Evolutionary conservation across 2,329 filamentous ascomycete genomes (phyloP).

Genomic region (Lachnellula cervina): DNA sequence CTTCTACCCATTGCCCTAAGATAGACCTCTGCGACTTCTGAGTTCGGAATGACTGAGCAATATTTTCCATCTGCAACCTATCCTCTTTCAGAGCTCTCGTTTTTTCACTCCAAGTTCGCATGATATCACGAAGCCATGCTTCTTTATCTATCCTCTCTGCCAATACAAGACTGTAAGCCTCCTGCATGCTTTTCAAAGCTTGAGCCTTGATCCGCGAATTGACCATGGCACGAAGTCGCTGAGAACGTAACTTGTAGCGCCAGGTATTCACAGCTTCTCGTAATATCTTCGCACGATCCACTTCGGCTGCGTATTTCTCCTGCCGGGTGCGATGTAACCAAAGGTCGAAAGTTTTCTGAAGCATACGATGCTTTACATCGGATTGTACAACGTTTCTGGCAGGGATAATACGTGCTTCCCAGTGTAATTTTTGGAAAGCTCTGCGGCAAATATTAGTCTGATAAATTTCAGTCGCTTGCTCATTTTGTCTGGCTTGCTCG

Average conservation of each 20-base stretch:
- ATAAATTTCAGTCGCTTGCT: conserved; percentile 14
- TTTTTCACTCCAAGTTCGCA: conserved; percentile 37
- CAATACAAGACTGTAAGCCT: conserved; percentile 40
- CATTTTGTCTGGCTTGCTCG: conserved; percentile 7
- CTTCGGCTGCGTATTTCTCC: conserved; percentile 42
- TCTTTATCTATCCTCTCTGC: conserved; percentile 34
- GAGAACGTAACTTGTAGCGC: conserved; percentile 56
- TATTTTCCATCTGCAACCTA: conserved; percentile 21
- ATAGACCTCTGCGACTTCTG: conserved; percentile 21
- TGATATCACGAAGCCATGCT: conserved; percentile 34
- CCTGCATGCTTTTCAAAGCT: conserved; percentile 56
- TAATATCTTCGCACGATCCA: conserved; percentile 48
- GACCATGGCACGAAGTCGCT: conserved; percentile 45
- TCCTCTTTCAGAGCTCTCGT: conserved; percentile 29
- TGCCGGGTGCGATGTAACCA: conserved; percentile 45
- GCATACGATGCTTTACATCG: conserved; percentile 40
- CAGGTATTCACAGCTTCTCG: conserved; percentile 55
- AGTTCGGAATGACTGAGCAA: conserved; percentile 20
- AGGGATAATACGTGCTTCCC: conserved; percentile 24
- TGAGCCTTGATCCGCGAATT: conserved; percentile 52
- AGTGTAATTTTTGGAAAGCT: conserved; percentile 25
- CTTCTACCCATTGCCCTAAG: conserved; percentile 23
- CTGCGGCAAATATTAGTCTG: conserved; percentile 8
- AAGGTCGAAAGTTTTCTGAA: conserved; percentile 41
- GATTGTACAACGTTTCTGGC: conserved; percentile 35